Evolutionary conservation across 2,329 filamentous ascomycete species (phyloP).

Genomic region (Colletotrichum orchidophilum): DNA sequence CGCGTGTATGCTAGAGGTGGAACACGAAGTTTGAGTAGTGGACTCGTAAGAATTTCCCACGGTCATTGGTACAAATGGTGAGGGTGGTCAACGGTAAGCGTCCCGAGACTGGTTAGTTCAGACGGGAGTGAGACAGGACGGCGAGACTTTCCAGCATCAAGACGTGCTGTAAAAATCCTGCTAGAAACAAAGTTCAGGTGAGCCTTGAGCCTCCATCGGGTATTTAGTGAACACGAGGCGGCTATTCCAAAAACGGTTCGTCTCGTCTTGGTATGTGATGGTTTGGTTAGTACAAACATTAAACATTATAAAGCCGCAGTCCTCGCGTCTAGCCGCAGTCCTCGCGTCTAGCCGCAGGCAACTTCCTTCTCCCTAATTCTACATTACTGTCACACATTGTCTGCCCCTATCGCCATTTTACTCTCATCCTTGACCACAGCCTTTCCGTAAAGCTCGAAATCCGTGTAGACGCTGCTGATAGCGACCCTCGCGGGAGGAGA

Average conservation of each 20-base stretch:
- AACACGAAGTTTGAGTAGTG: too few relatives aligned
- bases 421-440: background rate
- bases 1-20: too few relatives aligned
- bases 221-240: background rate
- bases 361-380: background rate
- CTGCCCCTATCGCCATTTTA: background rate
- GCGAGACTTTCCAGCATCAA: too few relatives aligned
- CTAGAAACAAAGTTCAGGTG: background rate
- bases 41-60: too few relatives aligned
- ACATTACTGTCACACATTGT: constrained; percentile 8
- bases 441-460: constrained; percentile 10
- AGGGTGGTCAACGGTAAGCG: too few relatives aligned
- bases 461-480: background rate
- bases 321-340: background rate
- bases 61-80: too few relatives aligned
- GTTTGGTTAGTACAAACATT: background rate
- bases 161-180: too few relatives aligned
- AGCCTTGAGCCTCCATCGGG: background rate
- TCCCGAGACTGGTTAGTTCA: too few relatives aligned
- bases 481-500: background rate
- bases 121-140: too few relatives aligned
- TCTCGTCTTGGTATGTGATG: background rate
- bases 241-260: background rate
- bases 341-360: background rate
- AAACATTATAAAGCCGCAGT: background rate